Base-by-base conservation (phyloP, 345 rosid species). In the Eucalyptus erythrocorys region DNA sequence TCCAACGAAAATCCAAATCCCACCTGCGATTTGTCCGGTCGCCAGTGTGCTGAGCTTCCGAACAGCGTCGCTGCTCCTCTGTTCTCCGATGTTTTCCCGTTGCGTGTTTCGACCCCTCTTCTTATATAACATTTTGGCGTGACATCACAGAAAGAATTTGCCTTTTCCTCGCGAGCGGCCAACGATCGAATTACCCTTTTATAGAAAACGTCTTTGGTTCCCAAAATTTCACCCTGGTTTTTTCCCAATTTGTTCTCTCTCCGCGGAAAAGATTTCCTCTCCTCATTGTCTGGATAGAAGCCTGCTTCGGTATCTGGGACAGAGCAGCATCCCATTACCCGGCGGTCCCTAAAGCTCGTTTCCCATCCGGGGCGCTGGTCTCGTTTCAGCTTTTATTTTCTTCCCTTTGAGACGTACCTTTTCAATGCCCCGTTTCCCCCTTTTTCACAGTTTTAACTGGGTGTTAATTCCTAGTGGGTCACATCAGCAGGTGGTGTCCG, bases 381-480 rank as follows among this genome's bases (percentile, higher is more conserved):
- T 40, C 45, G 21, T 42, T 53, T 49, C 14, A 80, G 55, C 88
- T 48, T 48, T 89, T 90, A 87, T 88, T 22, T 37, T 76, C 88
- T 87, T 30, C 61, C 87, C 87, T 59, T 51, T 19, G 26, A 86
- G 49, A 76, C 86, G 51, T 79, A 89, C 87, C 17, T 32, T 48
- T 59, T 48, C 8, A 47, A 40, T 3, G 26, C 0, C 30, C 61
- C 30, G 5, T 87, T 43, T 57, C 32, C 43, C 42, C 86, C 86
- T 92, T 92, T 91, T 89, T 92, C 95, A 91, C 84, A 96, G 91
- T 91, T 94, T 94, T 90, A 92, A 95, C 99, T 95, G 94, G 90
- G 88, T 92, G 99, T 96, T 93, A 91, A 92, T 94, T 92, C 90
- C 32, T 89, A 94, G 98, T 97, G 97, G 99, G 99, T 96, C 99